A percentile compares a stretch with the other conserved stretches of the same genome.
phyloP scores from a whole-genome alignment of 352 stramenopile species.

The Phytophthora sansomeana region DNA sequence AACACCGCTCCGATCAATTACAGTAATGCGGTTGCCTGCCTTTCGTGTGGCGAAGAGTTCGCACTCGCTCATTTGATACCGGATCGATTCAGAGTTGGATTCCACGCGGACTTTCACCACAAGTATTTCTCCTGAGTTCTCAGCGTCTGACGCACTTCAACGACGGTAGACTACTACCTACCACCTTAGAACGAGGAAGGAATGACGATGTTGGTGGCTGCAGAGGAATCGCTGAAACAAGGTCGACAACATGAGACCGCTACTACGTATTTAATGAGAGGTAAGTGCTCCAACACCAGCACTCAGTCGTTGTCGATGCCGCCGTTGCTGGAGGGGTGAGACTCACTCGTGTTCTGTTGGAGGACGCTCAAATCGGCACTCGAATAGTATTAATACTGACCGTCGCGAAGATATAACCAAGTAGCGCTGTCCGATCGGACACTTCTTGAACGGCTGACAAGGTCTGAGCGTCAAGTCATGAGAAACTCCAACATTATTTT shows the following conservation, averaged over 20 bases:
- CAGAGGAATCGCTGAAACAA: neutral
- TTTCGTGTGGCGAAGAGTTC: neutral
- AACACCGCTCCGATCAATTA: neutral
- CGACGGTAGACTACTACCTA: no score
- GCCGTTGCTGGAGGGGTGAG: no score
- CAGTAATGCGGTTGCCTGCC: neutral
- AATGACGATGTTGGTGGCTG: neutral
- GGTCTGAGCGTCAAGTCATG: no score
- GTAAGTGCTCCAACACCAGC: conserved; percentile 10
- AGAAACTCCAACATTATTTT: neutral
- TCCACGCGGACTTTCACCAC: neutral
- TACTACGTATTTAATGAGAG: neutral
- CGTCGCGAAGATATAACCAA: conserved; percentile 25
- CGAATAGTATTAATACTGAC: conserved; percentile 9
- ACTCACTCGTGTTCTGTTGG: conserved; percentile 1
- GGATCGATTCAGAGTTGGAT: conserved; percentile 2
- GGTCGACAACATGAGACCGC: neutral
- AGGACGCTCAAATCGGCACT: no score
- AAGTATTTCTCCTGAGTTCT: neutral
- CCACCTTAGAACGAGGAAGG: no score
- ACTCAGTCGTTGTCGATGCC: conserved; percentile 20
- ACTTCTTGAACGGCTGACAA: no score
- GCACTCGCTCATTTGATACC: conserved; percentile 7
- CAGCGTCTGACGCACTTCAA: neutral
- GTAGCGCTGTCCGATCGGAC: no score